Base-by-base conservation (phyloP, 2,329 filamentous ascomycete species). In the Fusarium veterinarium region DNA sequence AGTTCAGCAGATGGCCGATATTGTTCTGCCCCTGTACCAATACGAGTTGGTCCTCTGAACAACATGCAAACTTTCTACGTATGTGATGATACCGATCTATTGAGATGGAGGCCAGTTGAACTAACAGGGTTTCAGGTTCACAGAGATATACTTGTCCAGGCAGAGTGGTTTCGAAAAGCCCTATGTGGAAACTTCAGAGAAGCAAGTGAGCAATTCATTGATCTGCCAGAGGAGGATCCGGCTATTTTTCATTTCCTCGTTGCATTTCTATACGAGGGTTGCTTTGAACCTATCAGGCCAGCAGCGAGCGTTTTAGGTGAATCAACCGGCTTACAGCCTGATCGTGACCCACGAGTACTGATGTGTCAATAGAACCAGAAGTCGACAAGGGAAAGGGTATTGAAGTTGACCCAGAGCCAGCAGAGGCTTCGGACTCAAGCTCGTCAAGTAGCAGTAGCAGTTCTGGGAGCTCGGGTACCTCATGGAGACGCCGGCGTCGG, bases 241-340 rank as follows among this genome's bases (percentile, higher is more conserved):
- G 82, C 83, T 60, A 83, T 86, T 51, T 88, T 88, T 67, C 84
- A 86, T 64, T 86, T 87, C 68, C 76, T 88, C 45, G 79, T 88
- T 40, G 84, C 85, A n/a, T 87, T 83, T 56, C 77, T 87, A 17
- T 87, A 87, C 70, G 85, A 87, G 70, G 82, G 81, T 25, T 82
- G 78, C 60, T 87, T 84, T 69, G 79, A 82, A 7, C 86, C 86
- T 40, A 84, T 86, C 62, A 83, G 79, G 68, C 78, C 85, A n/a
- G 78, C 81, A 38, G 80, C 84, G 6, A 80, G 81, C 31, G 84
- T 80, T 5, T 76, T 87, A 35, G 73, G 82, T 82, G 70, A 67
- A 77, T 67, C 77, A 46, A 37, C 10, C 31, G 49, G 28, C 28
- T 52, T 37, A 13, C 33, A n/a, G 33, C 17, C n/a, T 38, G 23